Evolutionary conservation across 768 basidiomycete genomes (phyloP), one percentile per base, ranked within the genome.

Genomic region (Pisolithus tinctorius): DNA sequence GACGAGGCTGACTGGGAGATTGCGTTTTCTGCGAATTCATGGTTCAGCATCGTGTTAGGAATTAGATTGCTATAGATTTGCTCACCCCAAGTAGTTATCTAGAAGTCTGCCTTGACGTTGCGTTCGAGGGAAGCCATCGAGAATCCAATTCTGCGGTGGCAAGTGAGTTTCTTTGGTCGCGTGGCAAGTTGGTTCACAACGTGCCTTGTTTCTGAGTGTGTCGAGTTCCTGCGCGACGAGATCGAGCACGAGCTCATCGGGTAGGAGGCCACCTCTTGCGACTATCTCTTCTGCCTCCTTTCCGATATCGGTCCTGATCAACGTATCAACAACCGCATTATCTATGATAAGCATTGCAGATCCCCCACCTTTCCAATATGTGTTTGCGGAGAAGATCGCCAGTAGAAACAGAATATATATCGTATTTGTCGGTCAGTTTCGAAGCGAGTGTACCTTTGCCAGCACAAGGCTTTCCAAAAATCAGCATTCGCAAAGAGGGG

Each of bases 51-150:
- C 38, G 25, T 14, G 6, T 9, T n/a, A 20, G 16, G 13, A 1
- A 44, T 5, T 25, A 4, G 45, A 13, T 14, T 5, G 17, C 10
- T 4, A 16, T 36, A 31, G 36, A 55, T 27, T 38, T 23, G 60
- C 79, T 50, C 57, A 86, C 86, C 74, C 75, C 36, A 94, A 79
- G 66, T 89, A 77, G 2, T 71, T 69, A 64, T 94, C 86, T 23
- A 94, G 73, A 31, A 91, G 70, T 61, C 82, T 72, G 8, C 83
- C 90, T 64, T 94, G 93, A 13, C 78, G 80, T 7, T 90, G 73
- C 6, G 91, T 94, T 42, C 93, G 82, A 48, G 93, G 93, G 62
- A 94, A 94, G 29, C 93, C 93, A 54, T 94, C 93, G 46, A 93
- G 67, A 54, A 93, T 84, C 92, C 92, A 93, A 62, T 86, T 84